Base-by-base conservation (phyloP, 1,139 yeast genomes). In the Yamadazyma diddensiae region DNA sequence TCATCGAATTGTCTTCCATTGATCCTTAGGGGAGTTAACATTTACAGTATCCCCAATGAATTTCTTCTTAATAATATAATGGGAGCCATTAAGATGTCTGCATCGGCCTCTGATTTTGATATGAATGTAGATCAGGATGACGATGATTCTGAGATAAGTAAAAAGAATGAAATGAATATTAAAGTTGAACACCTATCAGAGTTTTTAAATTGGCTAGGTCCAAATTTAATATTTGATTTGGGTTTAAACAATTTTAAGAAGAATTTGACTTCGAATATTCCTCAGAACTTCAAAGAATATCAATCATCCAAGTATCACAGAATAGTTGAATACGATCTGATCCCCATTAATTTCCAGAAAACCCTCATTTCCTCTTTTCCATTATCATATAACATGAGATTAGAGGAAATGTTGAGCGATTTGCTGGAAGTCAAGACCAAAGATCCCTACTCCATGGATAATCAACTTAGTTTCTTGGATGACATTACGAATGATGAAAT, bases 1-100 rank as follows among this genome's bases (percentile, higher is more conserved):
- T 60, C 73, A 0, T 60, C 72, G 1, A 80, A 78, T 43, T 77
- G 79, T 49, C 53, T 81, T 23, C 88, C 87, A 1, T 75, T 82
- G 50, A 65, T 82, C 13, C 52, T 82, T 24, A 57, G 88, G 36
- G 76, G 79, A 28, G 72, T 81, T 37, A 79, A 83, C 21, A 63
- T 79, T 0, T 62, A 70, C 23, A 71, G 82, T 0, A 74, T 82
- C 10, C 88, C 90, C 0, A 59, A 62, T 11, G 49, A 54, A 10
- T 78, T 74, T 41, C 54, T 76, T 24, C 45, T 64, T 28, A 57
- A 62, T 21, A 67, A 62, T 36, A 42, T 56, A n/a, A 49, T 55
- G 9, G 50, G 50, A 6, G 48, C 49, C 3, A 32, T 43, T 6
- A 43, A 42, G 24, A 39, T 48, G 28, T 42, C 49, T 24, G 41